Percentiles rank a stretch among this genome's conserved stretches.
phyloP scores from a whole-genome alignment of 352 stramenopile species.

The Globisporangium viniferum region DNA sequence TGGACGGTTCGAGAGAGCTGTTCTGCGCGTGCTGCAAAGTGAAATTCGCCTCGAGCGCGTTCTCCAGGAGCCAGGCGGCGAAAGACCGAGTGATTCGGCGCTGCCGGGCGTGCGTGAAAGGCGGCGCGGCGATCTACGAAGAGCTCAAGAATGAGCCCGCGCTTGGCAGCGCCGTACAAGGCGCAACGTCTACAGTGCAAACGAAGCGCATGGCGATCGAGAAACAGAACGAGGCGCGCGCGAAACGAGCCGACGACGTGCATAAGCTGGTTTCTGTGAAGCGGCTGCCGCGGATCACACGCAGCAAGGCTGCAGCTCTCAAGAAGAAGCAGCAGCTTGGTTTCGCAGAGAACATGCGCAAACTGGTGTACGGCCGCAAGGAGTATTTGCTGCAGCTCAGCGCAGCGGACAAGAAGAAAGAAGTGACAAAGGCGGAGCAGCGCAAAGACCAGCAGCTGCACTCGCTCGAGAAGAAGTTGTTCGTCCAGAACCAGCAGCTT shows the following conservation, averaged over 20 bases:
- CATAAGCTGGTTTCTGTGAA: not conserved
- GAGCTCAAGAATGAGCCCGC: not conserved
- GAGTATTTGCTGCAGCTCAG: not conserved
- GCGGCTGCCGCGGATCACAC: not conserved
- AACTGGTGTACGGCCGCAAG: not conserved
- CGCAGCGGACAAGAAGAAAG: not conserved
- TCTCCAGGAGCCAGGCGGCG: not conserved
- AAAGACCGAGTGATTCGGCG: not conserved
- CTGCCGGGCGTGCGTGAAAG: conserved; percentile 1
- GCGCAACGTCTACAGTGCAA: not conserved
- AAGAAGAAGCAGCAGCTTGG: not conserved
- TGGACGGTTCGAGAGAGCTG: not conserved
- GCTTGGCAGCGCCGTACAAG: not conserved
- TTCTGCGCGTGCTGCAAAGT: conserved; percentile 4
- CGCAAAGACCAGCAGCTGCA: not conserved
- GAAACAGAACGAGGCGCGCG: not conserved
- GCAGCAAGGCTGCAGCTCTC: not conserved
- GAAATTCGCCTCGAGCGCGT: not conserved
- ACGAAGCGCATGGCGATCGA: not conserved
- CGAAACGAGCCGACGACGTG: not conserved
- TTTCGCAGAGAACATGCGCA: conserved; percentile 3
- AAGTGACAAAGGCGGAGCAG: not conserved
- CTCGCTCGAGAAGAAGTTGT: conserved; percentile 2
- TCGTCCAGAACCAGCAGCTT: conserved; percentile 1
- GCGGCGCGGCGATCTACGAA: not conserved